Base-by-base conservation (phyloP, 768 basidiomycete species). In the Cystobasidium onofrii region DNA sequence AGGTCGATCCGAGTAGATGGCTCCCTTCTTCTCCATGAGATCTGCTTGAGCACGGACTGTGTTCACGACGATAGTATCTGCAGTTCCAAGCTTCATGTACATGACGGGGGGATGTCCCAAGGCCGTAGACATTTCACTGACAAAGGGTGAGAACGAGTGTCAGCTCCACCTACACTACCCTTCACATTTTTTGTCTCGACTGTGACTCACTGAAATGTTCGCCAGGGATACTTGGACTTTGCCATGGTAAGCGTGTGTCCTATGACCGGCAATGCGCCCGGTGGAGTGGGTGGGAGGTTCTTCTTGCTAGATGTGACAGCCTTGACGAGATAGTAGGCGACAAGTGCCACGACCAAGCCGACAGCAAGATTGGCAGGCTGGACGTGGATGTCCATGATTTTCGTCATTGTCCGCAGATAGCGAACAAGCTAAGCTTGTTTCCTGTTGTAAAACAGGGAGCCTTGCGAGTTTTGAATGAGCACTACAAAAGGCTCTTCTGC, bases 1-100 rank as follows among this genome's bases (percentile, higher is more conserved):
- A 67, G 65, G 65, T 57, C 65, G 65, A 46, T 67, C 65, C n/a
- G 41, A 57, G n/a, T 67, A 67, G 33, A 67, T 67, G 29, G 36
- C 65, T 29, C 65, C 65, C 55, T 50, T 67, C 65, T 50, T 67
- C 43, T 67, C 65, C 27, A 67, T 25, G 27, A 67, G 65, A 39
- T 67, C 65, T 2, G 18, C 46, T 50, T 67, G 65, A 18, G 65
- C 65, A 13, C 46, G 17, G 9, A 50, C 65, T 9, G 65, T 36
- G n/a, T 67, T 67, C 10, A 67, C 36, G 23, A 67, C 34, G 65
- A 67, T 67, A 18, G 46, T 50, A 46, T 67, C 65, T 18, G 18
- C 20, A 2, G 65, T 67, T 18, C 65, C 65, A 20, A 67, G 36
- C 36, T 67, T 67, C 44, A 67, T 29, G n/a, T 67, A 67, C 65